A percentile compares a stretch with the other conserved stretches of the same genome.
These are phyloP conservation scores for Carnegiea gigantea DNA, from an alignment of 179 eudicot species.

Conservation along the genomic window DNA sequence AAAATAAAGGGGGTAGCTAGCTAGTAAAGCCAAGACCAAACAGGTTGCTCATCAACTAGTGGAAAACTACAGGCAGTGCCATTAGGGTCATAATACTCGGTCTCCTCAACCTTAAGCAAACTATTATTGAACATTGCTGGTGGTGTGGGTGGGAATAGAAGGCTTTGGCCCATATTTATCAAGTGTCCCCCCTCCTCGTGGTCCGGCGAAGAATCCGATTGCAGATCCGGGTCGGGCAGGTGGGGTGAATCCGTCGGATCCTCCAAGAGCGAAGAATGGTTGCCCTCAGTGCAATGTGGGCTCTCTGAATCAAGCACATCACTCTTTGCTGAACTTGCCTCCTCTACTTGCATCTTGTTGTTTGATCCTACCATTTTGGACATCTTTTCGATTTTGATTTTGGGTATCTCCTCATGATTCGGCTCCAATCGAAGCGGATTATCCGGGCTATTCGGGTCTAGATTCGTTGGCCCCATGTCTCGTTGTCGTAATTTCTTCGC, in stretches of 20 bases:
- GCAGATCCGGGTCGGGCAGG: slow-evolving; percentile 35
- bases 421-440: slow-evolving; percentile 8
- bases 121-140: slow-evolving; percentile 23
- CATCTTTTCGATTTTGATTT: slow-evolving; percentile 4
- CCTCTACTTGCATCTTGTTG: slow-evolving; percentile 41
- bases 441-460: slow-evolving; percentile 15
- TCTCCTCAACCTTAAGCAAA: slow-evolving; percentile 46
- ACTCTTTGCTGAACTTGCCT: slow-evolving; percentile 68
- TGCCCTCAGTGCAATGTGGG: slow-evolving; percentile 43
- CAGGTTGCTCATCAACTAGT: slow-evolving; percentile 47
- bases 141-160: slow-evolving; percentile 24
- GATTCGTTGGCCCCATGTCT: background rate
- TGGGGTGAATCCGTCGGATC: slow-evolving; percentile 36
- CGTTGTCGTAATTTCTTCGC: slow-evolving; percentile 23
- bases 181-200: slow-evolving; percentile 32
- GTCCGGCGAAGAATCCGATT: slow-evolving; percentile 47
- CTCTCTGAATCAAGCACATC: slow-evolving; percentile 69
- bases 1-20: background rate
- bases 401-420: background rate
- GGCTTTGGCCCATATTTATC: slow-evolving; percentile 27
- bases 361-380: slow-evolving; percentile 9
- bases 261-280: slow-evolving; percentile 31
- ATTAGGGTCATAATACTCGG: slow-evolving; percentile 33
- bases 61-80: slow-evolving; percentile 35
- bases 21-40: slow-evolving; percentile 62